These are phyloP conservation scores for Effrenium voratum DNA, from an alignment of 73 alveolate genomes.

Conservation along the genomic window DNA sequence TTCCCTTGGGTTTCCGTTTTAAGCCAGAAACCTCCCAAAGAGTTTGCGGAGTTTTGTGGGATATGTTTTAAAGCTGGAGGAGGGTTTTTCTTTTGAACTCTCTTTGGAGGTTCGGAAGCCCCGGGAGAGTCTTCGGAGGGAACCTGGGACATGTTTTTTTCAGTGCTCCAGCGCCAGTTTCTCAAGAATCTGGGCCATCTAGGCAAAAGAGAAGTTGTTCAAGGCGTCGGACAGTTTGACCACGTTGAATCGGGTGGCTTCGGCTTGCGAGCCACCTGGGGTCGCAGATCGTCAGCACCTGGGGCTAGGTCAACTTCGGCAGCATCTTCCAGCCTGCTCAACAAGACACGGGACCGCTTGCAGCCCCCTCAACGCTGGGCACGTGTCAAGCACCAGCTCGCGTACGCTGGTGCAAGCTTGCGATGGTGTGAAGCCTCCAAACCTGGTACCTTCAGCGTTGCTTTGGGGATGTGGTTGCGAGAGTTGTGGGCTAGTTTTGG, in stretches of 20 bases:
- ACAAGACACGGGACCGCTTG: constrained; percentile 66
- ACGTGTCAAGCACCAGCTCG: neutral
- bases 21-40: too few relatives aligned
- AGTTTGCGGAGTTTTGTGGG: too few relatives aligned
- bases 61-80: too few relatives aligned
- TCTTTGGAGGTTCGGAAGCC: too few relatives aligned
- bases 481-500: neutral
- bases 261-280: too few relatives aligned
- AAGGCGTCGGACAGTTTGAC: neutral
- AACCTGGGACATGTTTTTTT: too few relatives aligned
- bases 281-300: too few relatives aligned
- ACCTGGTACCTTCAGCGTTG: neutral
- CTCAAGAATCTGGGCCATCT: too few relatives aligned
- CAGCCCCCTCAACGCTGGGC: neutral
- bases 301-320: constrained; percentile 68
- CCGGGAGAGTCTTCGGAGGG: too few relatives aligned
- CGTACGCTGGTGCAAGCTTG: neutral
- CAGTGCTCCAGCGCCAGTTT: too few relatives aligned
- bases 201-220: neutral
- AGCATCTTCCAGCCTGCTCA: constrained; percentile 63
- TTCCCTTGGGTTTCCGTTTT: neutral
- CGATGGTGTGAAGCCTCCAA: neutral
- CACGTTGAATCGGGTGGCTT: too few relatives aligned
- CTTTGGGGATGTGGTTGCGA: neutral
- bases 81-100: too few relatives aligned